A percentile compares a stretch with the other conserved stretches of the same genome.
These are phyloP conservation scores for Cladosporium sp. DNA, from an alignment of 2,329 filamentous ascomycete genomes.

Conservation along the genomic window DNA sequence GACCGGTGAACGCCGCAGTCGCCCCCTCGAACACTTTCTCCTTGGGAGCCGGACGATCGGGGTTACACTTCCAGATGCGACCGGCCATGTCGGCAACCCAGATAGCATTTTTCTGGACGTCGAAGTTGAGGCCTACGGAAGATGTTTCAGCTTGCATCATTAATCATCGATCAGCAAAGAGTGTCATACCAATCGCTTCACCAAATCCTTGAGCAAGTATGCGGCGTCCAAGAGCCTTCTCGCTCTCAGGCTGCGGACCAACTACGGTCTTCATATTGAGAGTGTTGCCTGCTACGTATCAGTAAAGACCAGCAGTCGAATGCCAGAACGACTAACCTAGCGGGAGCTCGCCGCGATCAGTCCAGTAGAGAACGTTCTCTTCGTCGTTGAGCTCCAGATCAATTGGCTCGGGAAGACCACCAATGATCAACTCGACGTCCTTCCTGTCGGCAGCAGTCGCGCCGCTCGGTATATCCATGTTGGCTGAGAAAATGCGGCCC, in stretches of 20 bases:
- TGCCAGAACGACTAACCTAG: conserved; percentile 29
- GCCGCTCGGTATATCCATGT: conserved; percentile 32
- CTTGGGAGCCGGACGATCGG: conserved; percentile 6
- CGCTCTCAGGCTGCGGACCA: conserved; percentile 12
- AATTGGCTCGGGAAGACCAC: conserved; percentile 49
- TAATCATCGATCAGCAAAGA: no score
- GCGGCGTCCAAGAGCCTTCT: conserved; percentile 15
- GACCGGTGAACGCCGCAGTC: conserved; percentile 11
- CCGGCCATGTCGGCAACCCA: conserved; percentile 14
- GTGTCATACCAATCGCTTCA: background rate
- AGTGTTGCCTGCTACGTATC: conserved; percentile 33
- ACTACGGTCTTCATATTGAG: conserved; percentile 37
- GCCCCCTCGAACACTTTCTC: conserved; percentile 12
- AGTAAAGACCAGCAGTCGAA: background rate
- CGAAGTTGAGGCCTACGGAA: conserved; percentile 12
- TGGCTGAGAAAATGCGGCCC: conserved; percentile 50
- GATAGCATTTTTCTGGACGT: conserved; percentile 6
- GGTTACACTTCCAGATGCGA: conserved; percentile 12
- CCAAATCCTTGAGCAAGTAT: background rate
- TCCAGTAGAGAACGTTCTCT: conserved; percentile 50
- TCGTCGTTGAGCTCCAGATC: conserved; percentile 51
- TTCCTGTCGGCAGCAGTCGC: conserved; percentile 31
- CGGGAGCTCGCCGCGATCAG: conserved; percentile 53
- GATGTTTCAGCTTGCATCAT: no score
- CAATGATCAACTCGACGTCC: conserved; percentile 33